phyloP scores from a whole-genome alignment of 768 basidiomycete species.

The Tylopilus sp. region DNA sequence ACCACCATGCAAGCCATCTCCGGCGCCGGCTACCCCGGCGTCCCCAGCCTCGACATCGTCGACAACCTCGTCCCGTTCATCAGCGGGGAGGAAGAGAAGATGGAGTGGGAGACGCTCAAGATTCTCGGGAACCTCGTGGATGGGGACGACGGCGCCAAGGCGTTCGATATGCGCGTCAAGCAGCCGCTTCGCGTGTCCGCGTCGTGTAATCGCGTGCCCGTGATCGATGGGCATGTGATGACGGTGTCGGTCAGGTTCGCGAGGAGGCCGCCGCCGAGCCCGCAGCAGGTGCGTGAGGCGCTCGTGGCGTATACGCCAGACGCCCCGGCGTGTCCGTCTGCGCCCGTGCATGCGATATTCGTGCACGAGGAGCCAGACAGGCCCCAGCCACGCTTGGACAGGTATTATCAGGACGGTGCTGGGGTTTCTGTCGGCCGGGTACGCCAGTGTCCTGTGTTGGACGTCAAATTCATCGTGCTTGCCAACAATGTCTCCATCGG shows the following conservation, averaged over 20 bases:
- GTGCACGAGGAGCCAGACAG: slow-evolving; percentile 93
- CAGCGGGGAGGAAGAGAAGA: slow-evolving; percentile 92
- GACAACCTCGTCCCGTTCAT: slow-evolving; percentile 98
- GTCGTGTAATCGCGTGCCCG: slow-evolving; percentile 91
- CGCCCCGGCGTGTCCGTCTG: slow-evolving; percentile 78
- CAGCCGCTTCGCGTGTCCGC: slow-evolving; percentile 88
- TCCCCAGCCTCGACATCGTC: slow-evolving; percentile 83
- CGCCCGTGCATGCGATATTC: slow-evolving; percentile 78
- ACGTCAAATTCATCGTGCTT: slow-evolving; percentile 93
- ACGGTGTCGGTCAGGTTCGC: slow-evolving; percentile 86
- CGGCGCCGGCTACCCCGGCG: slow-evolving; percentile 96
- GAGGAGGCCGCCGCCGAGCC: slow-evolving; percentile 73
- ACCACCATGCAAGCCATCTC: slow-evolving; percentile 98
- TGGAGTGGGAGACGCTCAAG: slow-evolving; percentile 98
- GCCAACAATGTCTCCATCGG: slow-evolving; percentile 94
- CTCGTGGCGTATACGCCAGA: slow-evolving; percentile 71
- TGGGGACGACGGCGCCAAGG: slow-evolving; percentile 48
- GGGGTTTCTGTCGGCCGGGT: slow-evolving; percentile 90
- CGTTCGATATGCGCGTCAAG: slow-evolving; percentile 83
- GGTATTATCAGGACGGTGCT: slow-evolving; percentile 86
- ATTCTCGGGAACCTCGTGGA: slow-evolving; percentile 82
- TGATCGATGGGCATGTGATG: slow-evolving; percentile 93
- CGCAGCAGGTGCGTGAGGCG: slow-evolving; percentile 84
- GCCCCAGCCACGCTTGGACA: slow-evolving; percentile 91
- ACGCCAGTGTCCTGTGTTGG: slow-evolving; percentile 85